Percentiles rank a stretch among this genome's conserved stretches.
phyloP scores from a whole-genome alignment of 306 rosid species.

The Castanea mollissima region DNA sequence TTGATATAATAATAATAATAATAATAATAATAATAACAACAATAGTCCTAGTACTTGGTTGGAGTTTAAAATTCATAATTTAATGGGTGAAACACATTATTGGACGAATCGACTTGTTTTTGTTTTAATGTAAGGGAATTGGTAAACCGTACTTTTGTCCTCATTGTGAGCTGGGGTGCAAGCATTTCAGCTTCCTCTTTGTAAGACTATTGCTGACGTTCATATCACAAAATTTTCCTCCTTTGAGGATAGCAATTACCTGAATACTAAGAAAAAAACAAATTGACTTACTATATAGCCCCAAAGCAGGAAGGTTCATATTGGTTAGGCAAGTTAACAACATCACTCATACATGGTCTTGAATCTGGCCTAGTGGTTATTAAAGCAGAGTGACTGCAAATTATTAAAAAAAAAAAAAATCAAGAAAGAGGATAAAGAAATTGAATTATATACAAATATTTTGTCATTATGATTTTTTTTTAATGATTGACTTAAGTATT shows the following conservation, averaged over 20 bases:
- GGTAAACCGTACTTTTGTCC: not conserved
- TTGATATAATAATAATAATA: too few relatives aligned
- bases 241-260: conserved; percentile 23
- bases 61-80: too few relatives aligned
- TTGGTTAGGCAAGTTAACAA: not conserved
- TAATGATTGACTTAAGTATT: not conserved
- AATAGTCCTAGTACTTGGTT: too few relatives aligned
- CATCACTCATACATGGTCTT: conserved; percentile 27
- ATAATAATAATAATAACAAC: too few relatives aligned
- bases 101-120: too few relatives aligned
- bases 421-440: not conserved
- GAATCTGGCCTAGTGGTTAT: conserved; percentile 12
- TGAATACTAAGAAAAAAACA: not conserved
- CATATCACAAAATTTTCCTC: conserved; percentile 10
- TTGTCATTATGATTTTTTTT: not conserved
- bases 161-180: not conserved
- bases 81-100: too few relatives aligned
- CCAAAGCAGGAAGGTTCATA: not conserved
- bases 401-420: not conserved
- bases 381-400: not conserved
- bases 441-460: not conserved
- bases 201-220: too few relatives aligned
- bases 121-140: too few relatives aligned
- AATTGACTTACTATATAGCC: not conserved
- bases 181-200: too few relatives aligned